These are phyloP conservation scores for Thielaviopsis cerberus DNA, from an alignment of 2,329 filamentous ascomycete genomes.

Conservation along the genomic window DNA sequence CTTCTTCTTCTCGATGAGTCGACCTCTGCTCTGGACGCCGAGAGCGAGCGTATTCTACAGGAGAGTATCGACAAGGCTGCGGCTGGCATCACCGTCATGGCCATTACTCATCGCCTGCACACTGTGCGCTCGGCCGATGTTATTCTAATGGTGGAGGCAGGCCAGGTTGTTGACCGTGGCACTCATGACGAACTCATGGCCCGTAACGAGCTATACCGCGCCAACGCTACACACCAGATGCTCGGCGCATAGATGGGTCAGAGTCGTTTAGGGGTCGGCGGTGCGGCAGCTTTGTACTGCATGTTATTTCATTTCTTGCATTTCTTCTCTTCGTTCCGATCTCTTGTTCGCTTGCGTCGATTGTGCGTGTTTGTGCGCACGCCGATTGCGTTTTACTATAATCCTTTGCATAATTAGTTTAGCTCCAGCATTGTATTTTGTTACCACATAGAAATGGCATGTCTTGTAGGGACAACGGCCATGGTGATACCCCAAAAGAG, in stretches of 20 bases:
- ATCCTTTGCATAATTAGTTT: neutral
- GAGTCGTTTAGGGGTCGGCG: neutral
- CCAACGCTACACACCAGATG: conserved; percentile 34
- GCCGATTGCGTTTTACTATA: neutral
- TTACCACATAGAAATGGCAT: conserved; percentile 4
- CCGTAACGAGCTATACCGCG: conserved; percentile 32
- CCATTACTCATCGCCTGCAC: conserved; percentile 38
- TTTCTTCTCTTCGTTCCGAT: neutral
- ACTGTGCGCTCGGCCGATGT: conserved; percentile 37
- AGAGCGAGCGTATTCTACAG: conserved; percentile 47
- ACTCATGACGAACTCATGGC: conserved; percentile 35
- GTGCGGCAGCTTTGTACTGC: neutral
- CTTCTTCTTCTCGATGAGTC: conserved; percentile 67
- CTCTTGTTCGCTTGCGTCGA: neutral
- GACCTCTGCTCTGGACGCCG: conserved; percentile 58
- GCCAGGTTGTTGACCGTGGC: conserved; percentile 32
- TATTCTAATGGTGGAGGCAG: conserved; percentile 39
- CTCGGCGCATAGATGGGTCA: conserved; percentile 15
- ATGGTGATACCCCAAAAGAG: conserved; percentile 7
- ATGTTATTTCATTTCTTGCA: neutral
- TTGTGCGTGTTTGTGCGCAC: neutral
- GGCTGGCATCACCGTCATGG: conserved; percentile 35
- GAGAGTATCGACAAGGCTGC: conserved; percentile 42
- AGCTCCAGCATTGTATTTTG: conserved; percentile 1
- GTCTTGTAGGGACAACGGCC: conserved; percentile 2